Conservation (phyloP, 768 basidiomycete species). For the Tulasnella sp. region DNA sequence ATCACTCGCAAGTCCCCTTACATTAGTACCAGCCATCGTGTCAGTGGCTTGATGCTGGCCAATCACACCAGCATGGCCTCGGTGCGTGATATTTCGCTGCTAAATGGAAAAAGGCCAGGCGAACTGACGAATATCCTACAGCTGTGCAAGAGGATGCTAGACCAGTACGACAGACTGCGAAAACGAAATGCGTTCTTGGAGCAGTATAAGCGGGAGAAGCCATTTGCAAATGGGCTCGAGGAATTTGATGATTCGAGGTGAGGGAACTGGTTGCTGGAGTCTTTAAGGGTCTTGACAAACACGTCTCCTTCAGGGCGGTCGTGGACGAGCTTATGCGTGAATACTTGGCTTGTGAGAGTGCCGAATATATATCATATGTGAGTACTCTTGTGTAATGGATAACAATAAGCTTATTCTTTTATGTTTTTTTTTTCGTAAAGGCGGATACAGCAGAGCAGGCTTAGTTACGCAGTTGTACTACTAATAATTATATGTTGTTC, state of each 20-base stretch:
- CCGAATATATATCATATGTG: conserved; percentile 86
- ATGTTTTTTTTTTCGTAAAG: neutral
- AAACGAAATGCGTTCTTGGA: conserved; percentile 92
- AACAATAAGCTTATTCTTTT: neutral
- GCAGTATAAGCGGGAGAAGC: conserved; percentile 93
- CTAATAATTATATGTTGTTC: neutral
- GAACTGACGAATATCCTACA: conserved; percentile 24
- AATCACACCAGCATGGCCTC: conserved; percentile 99
- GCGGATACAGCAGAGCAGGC: conserved; percentile 5
- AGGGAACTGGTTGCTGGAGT: conserved; percentile 16
- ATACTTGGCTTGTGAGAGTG: conserved; percentile 91
- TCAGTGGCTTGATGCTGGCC: conserved; percentile 96
- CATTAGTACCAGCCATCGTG: conserved; percentile 77
- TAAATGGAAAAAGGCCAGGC: neutral
- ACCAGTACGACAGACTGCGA: conserved; percentile 82
- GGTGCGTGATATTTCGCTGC: conserved; percentile 34
- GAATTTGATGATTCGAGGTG: conserved; percentile 98
- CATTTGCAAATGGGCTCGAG: conserved; percentile 86
- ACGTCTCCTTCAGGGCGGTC: conserved; percentile 44
- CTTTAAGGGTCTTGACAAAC: neutral
- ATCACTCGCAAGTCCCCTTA: conserved; percentile 86
- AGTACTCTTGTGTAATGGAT: conserved; percentile 21
- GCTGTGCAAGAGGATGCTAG: conserved; percentile 93
- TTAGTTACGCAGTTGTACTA: neutral
- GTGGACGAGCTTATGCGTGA: conserved; percentile 84